Evolutionary conservation across 805 yeast species (phyloP).

Genomic region (Candida schatavii): DNA sequence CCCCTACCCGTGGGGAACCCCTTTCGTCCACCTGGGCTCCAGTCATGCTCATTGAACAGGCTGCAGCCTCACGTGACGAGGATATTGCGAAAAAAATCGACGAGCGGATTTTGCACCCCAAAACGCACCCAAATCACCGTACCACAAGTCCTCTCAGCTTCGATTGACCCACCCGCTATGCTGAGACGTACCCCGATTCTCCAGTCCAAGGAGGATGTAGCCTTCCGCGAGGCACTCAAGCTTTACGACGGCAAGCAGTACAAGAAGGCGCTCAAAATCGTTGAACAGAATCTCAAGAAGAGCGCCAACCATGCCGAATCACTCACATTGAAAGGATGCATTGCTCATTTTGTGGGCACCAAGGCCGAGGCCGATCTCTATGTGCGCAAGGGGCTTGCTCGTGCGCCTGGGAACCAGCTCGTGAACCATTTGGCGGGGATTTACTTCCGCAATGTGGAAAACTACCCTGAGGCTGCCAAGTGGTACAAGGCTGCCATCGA

Average conservation of each 20-base stretch:
- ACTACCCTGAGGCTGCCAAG: conserved; percentile 73
- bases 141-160: no score
- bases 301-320: conserved; percentile 76
- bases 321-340: conserved; percentile 79
- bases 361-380: conserved; percentile 61
- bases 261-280: conserved; percentile 74
- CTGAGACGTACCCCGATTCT: conserved; percentile 30
- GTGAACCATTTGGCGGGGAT: conserved; percentile 86
- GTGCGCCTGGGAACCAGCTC: conserved; percentile 61
- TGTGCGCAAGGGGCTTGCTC: conserved; percentile 58
- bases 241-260: conserved; percentile 84
- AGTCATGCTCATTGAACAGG: no score
- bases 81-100: no score
- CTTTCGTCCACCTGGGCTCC: no score
- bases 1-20: no score
- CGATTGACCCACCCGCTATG: no score
- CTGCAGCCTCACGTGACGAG: no score
- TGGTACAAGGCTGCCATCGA: conserved; percentile 74
- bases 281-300: conserved; percentile 75
- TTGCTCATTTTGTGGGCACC: conserved; percentile 55
- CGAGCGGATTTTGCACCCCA: no score
- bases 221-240: conserved; percentile 77
- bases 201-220: conserved; percentile 63
- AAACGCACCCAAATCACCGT: no score
- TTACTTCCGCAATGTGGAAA: conserved; percentile 65